Conservation (phyloP, 306 rosid genomes). For the Vigna trinervia region DNA sequence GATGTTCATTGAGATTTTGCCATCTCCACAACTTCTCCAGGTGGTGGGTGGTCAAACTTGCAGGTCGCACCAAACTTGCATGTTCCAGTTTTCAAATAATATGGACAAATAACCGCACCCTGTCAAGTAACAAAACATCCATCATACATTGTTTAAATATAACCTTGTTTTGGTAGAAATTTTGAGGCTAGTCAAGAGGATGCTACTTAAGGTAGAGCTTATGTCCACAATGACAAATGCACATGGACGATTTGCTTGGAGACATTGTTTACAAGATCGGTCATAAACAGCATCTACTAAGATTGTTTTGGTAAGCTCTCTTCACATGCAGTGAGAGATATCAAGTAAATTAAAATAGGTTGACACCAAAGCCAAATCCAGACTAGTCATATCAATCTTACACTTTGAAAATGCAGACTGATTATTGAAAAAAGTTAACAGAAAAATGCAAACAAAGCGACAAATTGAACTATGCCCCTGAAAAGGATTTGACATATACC, state of each 20-base stretch:
- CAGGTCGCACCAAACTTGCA: slow-evolving; percentile 93
- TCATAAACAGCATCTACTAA: slow-evolving; percentile 20
- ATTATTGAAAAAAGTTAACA: not conserved
- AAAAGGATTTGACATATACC: slow-evolving; percentile 60
- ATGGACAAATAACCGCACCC: slow-evolving; percentile 84
- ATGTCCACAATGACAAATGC: slow-evolving; percentile 33
- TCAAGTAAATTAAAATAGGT: slow-evolving; percentile 16
- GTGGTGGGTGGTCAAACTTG: slow-evolving; percentile 98
- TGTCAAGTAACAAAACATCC: slow-evolving; percentile 39
- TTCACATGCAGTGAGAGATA: slow-evolving; percentile 7
- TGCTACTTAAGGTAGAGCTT: not conserved
- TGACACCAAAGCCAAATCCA: not conserved
- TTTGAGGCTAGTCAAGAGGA: not conserved
- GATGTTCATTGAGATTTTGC: slow-evolving; percentile 62
- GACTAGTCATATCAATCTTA: slow-evolving; percentile 17
- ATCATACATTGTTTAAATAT: slow-evolving; percentile 20
- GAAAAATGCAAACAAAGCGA: slow-evolving; percentile 17
- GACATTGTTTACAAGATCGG: not conserved
- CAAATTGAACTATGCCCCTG: slow-evolving; percentile 25
- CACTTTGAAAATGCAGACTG: not conserved
- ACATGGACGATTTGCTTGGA: not conserved
- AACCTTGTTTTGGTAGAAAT: slow-evolving; percentile 11
- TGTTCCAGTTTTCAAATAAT: slow-evolving; percentile 89
- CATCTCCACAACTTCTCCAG: slow-evolving; percentile 88
- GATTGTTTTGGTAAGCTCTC: slow-evolving; percentile 2